These are phyloP conservation scores for Pulicaria dysenterica DNA, from an alignment of 129 eudicot species.

Conservation along the genomic window DNA sequence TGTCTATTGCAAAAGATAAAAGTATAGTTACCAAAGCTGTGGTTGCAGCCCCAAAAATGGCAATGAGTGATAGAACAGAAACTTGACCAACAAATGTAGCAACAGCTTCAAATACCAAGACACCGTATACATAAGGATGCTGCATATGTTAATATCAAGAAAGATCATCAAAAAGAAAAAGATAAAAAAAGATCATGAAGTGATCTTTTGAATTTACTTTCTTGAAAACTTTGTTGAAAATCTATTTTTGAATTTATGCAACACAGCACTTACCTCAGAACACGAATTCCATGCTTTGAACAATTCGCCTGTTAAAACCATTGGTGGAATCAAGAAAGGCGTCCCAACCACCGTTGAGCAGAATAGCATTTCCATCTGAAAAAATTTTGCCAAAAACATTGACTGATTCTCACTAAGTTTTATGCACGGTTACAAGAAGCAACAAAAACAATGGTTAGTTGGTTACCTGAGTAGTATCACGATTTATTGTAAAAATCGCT, in stretches of 20 bases:
- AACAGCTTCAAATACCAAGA: slow-evolving; percentile 82
- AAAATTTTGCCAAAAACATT: neutral
- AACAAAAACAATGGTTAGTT: neutral
- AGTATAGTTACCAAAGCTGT: slow-evolving; percentile 68
- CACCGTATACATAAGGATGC: slow-evolving; percentile 89
- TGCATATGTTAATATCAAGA: slow-evolving; percentile 36
- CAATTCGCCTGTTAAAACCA: slow-evolving; percentile 88
- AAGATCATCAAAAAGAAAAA: neutral
- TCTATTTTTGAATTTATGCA: neutral
- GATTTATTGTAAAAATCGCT: slow-evolving; percentile 92
- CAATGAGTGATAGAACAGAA: slow-evolving; percentile 87
- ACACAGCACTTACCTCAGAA: slow-evolving; percentile 55
- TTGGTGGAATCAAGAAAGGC: slow-evolving; percentile 90
- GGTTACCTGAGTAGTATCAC: slow-evolving; percentile 88
- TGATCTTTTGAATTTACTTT: slow-evolving; percentile 11
- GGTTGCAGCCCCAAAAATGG: slow-evolving; percentile 87
- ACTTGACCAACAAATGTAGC: slow-evolving; percentile 87
- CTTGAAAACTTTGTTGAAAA: slow-evolving; percentile 13
- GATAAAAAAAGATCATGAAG: slow-evolving; percentile 13
- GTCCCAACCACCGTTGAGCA: slow-evolving; percentile 94
- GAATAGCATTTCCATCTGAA: slow-evolving; percentile 92
- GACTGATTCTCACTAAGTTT: slow-evolving; percentile 1
- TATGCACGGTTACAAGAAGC: neutral
- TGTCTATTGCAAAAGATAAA: neutral
- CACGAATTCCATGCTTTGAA: slow-evolving; percentile 90